Conservation (phyloP, 495 filamentous ascomycete genomes). For the Clavariopsis aquatica region DNA sequence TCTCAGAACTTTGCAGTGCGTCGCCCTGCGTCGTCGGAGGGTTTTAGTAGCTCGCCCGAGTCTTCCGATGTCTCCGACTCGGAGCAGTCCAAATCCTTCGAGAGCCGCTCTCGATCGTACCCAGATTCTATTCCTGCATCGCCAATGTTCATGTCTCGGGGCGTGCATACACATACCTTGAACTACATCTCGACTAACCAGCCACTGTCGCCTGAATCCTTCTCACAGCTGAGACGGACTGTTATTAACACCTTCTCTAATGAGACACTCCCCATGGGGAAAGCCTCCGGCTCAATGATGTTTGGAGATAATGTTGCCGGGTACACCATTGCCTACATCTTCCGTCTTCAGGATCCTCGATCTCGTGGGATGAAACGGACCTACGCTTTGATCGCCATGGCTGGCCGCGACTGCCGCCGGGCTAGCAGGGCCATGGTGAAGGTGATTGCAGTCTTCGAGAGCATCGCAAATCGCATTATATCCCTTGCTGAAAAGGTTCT, state of each 20-base stretch:
- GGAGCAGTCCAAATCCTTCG: conserved; percentile 36
- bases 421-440: conserved; percentile 75
- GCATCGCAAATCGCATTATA: conserved; percentile 74
- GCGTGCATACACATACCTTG: conserved; percentile 71
- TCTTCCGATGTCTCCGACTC: conserved; percentile 36
- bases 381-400: conserved; percentile 85
- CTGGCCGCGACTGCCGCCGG: conserved; percentile 66
- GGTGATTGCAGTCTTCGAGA: conserved; percentile 73
- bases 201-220: conserved; percentile 72
- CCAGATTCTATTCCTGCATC: conserved; percentile 32
- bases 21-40: conserved; percentile 15
- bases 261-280: conserved; percentile 77
- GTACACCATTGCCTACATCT: conserved; percentile 91
- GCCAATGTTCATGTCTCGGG: conserved; percentile 23
- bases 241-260: conserved; percentile 84
- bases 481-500: conserved; percentile 56
- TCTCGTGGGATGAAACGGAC: conserved; percentile 82
- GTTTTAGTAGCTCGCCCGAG: conserved; percentile 33
- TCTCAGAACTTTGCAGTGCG: conserved; percentile 49
- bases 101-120: conserved; percentile 15
- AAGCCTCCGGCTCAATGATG: conserved; percentile 75
- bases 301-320: conserved; percentile 82
- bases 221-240: conserved; percentile 79
- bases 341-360: conserved; percentile 83
- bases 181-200: conserved; percentile 86